Conservation (phyloP, 345 rosid species). For the Durio zibethinus region DNA sequence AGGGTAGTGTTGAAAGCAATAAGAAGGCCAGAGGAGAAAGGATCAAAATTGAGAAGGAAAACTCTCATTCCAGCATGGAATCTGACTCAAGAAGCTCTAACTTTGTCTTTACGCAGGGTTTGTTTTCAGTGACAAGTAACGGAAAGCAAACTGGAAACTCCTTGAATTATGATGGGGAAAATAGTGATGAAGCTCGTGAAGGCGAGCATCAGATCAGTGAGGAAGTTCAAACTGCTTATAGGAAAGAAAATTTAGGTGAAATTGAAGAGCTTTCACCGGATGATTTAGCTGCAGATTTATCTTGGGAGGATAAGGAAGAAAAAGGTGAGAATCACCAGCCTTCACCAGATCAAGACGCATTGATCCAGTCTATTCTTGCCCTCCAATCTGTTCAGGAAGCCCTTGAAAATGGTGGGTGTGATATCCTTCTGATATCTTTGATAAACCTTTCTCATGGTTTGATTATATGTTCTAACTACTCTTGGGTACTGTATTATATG, state of each 20-base stretch:
- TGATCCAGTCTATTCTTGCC: conserved; percentile 41
- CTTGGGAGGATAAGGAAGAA: conserved; percentile 43
- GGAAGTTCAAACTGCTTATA: conserved; percentile 41
- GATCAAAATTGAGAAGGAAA: conserved; percentile 74
- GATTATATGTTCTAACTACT: neutral
- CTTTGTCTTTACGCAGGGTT: conserved; percentile 74
- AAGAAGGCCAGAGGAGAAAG: conserved; percentile 79
- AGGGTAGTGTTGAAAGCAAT: conserved; percentile 46
- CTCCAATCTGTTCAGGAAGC: conserved; percentile 66
- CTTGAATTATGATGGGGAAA: conserved; percentile 50
- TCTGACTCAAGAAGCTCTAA: conserved; percentile 89
- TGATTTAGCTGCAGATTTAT: conserved; percentile 41
- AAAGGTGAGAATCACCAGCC: conserved; percentile 37
- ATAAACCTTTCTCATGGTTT: neutral
- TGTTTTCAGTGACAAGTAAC: conserved; percentile 42
- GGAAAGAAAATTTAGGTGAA: conserved; percentile 38
- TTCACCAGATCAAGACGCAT: conserved; percentile 48
- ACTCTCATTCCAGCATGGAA: conserved; percentile 79
- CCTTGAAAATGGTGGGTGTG: conserved; percentile 32
- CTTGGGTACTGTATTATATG: neutral
- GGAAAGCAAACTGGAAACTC: conserved; percentile 45
- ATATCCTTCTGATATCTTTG: neutral
- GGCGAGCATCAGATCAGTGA: conserved; percentile 34
- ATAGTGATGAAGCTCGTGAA: conserved; percentile 46
- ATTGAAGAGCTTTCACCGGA: conserved; percentile 38